Evolutionary conservation across 345 rosid genomes (phyloP), one percentile per base, ranked within the genome.

Genomic region (Populus davidiana): DNA sequence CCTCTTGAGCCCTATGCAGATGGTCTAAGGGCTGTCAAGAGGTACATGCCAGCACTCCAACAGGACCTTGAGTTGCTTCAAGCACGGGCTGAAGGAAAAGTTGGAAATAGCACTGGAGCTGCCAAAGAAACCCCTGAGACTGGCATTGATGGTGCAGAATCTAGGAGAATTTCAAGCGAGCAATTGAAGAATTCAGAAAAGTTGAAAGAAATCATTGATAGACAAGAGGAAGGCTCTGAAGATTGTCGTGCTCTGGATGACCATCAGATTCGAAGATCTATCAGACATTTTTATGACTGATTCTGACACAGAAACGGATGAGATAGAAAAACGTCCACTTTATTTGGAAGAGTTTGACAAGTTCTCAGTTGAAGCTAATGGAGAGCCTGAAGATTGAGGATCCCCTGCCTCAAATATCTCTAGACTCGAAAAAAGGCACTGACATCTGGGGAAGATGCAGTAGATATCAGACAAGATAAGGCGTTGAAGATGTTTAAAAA

Each of bases 1-100:
- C n/a, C n/a, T n/a, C n/a, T n/a, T n/a, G n/a, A n/a, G n/a, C n/a
- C n/a, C 25, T 25, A 25, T 91, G 87, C 73, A 79, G 94, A 96
- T 72, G 93, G 89, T 4, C 92, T 96, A 54, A 88, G 94, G 67
- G 93, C 94, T n/a, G 87, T 96, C 31, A 85, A 92, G 81, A 90
- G 84, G 83, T 80, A 86, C 74, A 91, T 93, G 44, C 97, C 97
- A n/a, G 86, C 89, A 80, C 98, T 95, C 65, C 88, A 92, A 77
- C 97, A 88, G 83, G 99, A 95, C 67, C 91, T 93, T 41, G 89
- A 84, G 84, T 86, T 95, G 85, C 90, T 89, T 77, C 87, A 73
- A 71, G 93, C 89, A 25, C 93, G 86, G 79, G 78, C 82, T 79
- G 80, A 83, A 36, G 49, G 71, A 1, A 83, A 81, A 73, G 74